Conservation (phyloP, 768 basidiomycete genomes). For the Gelatoporia subvermispora region DNA sequence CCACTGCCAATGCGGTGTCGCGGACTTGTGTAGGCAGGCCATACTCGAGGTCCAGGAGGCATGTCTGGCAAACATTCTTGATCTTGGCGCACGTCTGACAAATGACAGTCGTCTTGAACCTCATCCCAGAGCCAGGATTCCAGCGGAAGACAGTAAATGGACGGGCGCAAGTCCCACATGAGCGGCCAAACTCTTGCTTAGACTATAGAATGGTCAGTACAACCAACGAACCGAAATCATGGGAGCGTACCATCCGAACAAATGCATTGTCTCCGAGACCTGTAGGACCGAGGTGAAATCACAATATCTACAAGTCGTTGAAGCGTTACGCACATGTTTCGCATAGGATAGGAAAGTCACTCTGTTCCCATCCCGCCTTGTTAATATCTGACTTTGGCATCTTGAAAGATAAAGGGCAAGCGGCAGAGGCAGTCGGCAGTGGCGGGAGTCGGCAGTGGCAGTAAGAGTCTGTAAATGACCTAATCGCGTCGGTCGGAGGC, state of each 20-base stretch:
- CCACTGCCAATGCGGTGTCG: conserved; percentile 85
- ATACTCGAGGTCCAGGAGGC: conserved; percentile 93
- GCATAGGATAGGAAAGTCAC: conserved; percentile 90
- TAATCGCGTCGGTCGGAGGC: too few species aligned
- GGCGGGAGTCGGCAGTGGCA: too few species aligned
- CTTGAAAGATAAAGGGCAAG: not conserved
- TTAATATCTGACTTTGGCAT: conserved; percentile 87
- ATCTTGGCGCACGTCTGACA: conserved; percentile 97
- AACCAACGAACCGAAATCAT: not conserved
- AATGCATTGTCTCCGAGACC: conserved; percentile 90
- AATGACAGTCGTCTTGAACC: conserved; percentile 95
- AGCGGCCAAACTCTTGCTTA: conserved; percentile 93
- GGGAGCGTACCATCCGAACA: conserved; percentile 79
- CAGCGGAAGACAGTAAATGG: conserved; percentile 98
- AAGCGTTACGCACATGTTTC: conserved; percentile 68
- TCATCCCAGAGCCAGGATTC: conserved; percentile 92
- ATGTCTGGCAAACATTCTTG: conserved; percentile 97
- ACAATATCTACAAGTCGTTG: not conserved
- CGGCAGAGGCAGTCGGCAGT: not conserved
- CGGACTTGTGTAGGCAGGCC: conserved; percentile 95
- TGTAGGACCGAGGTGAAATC: conserved; percentile 22
- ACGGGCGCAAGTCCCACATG: conserved; percentile 95
- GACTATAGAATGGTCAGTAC: conserved; percentile 45
- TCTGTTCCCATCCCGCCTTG: conserved; percentile 92
- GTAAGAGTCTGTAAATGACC: too few species aligned